Percentiles rank a stretch among this genome's conserved stretches.
These are phyloP conservation scores for Sanghuangporus baumii DNA, from an alignment of 1,284 basidiomycete species.

Conservation along the genomic window DNA sequence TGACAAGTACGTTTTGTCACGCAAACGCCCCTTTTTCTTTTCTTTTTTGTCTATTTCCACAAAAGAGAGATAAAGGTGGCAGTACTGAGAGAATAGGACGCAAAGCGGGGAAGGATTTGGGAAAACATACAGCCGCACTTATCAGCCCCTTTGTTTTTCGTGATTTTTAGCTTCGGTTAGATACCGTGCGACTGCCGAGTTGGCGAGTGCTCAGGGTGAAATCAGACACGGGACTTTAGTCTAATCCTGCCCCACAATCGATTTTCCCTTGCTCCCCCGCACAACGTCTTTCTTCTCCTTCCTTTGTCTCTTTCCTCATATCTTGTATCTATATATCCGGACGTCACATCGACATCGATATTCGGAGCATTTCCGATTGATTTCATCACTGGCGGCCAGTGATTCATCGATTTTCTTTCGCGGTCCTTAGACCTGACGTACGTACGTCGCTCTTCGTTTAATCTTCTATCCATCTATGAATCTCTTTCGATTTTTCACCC, in stretches of 20 bases:
- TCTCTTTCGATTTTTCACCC: background rate
- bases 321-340: background rate
- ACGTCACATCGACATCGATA: background rate
- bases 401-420: too few species aligned
- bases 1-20: background rate
- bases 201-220: background rate
- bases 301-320: background rate
- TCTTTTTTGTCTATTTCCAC: background rate
- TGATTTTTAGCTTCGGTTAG: background rate
- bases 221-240: background rate
- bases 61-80: background rate
- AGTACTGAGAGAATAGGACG: background rate
- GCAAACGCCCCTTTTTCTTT: background rate
- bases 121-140: background rate
- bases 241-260: slow-evolving; percentile 7
- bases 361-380: background rate
- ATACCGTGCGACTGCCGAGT: background rate
- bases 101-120: background rate
- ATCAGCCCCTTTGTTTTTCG: background rate
- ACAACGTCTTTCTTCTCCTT: background rate
- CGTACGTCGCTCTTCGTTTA: background rate
- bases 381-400: background rate
- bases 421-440: background rate
- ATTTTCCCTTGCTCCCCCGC: slow-evolving; percentile 6
- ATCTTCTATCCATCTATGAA: background rate